Conservation (phyloP, 805 yeast species). For the Nakazawaea pomicola region DNA sequence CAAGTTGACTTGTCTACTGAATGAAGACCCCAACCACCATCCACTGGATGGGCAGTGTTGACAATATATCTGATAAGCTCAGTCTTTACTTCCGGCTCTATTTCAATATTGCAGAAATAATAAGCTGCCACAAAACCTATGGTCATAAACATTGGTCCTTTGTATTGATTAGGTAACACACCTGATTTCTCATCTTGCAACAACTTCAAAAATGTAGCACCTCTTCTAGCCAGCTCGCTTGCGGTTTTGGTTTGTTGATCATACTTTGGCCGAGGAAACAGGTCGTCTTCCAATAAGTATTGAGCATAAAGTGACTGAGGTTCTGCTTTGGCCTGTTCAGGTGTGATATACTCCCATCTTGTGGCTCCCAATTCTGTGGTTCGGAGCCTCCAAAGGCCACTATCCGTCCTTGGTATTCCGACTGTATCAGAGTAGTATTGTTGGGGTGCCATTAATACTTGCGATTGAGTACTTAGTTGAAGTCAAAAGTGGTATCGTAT, state of each 20-base stretch:
- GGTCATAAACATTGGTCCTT: constrained; percentile 97
- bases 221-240: constrained; percentile 69
- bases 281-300: constrained; percentile 41
- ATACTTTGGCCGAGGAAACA: constrained; percentile 28
- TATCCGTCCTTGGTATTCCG: constrained; percentile 66
- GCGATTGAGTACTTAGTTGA: too few relatives aligned
- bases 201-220: constrained; percentile 61
- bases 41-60: constrained; percentile 94
- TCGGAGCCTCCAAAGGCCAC: constrained; percentile 66
- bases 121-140: constrained; percentile 78
- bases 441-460: not conserved
- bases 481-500: too few relatives aligned
- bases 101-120: constrained; percentile 63
- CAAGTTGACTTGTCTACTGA: constrained; percentile 90
- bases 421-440: constrained; percentile 59
- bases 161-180: constrained; percentile 84
- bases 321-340: constrained; percentile 31
- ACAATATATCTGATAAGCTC: constrained; percentile 84
- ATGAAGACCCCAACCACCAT: constrained; percentile 99
- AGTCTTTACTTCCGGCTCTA: constrained; percentile 56
- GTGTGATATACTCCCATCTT: constrained; percentile 65
- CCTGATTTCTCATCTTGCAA: constrained; percentile 82
- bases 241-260: too few relatives aligned
- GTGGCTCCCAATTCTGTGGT: constrained; percentile 72
- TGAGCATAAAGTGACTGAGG: constrained; percentile 54